Evolutionary conservation across 176 grass and related monocot genomes (phyloP), one percentile per base, ranked within the genome.

Genomic region (Ensete glaucum): DNA sequence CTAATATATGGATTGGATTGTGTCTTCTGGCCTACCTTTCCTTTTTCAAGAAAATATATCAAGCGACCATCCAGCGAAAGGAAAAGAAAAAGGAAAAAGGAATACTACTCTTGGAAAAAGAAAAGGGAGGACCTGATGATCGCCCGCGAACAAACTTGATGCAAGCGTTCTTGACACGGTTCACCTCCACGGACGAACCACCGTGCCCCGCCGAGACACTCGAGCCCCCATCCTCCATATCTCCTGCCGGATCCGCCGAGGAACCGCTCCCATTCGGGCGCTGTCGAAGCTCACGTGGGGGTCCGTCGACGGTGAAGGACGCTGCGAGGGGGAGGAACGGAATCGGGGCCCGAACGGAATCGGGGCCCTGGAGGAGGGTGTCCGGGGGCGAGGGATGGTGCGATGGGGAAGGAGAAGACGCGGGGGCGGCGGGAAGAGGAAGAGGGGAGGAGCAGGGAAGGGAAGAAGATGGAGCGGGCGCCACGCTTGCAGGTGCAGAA

Each of bases 151-250:
- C 90, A 57, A 94, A 99, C 76, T 89, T 91, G 72, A 94, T 85
- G 67, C 91, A 94, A 6, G 90, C 95, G 72, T 99, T 99, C 83
- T 94, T 99, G 73, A 91, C 59, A 78, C 73, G 83, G 80, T 94
- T 94, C 52, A 23, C 64, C 23, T 87, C 84, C 77, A 56, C 76
- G 13, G 29, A 34, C 29, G 3, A 5, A 3, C 29, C 29, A 34
- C 29, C 29, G 29, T 34, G 29, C 29, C 43, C 14, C 57, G 48
- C 25, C 43, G 8, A 57, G 60, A 48, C 66, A 17, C 58, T 22
- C 12, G 23, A 58, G 12, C 13, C 68, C 59, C 22, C 79, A 11
- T 29, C 53, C 10, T 50, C 67, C 26, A 12, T 25, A 8, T 67
- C 67, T 49, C 29, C 29, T 19, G 9, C 2, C 6, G 70, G 11